Evolutionary conservation across 306 rosid genomes (phyloP), one percentile per base, ranked within the genome.

Genomic region (Sicyos baderoa): DNA sequence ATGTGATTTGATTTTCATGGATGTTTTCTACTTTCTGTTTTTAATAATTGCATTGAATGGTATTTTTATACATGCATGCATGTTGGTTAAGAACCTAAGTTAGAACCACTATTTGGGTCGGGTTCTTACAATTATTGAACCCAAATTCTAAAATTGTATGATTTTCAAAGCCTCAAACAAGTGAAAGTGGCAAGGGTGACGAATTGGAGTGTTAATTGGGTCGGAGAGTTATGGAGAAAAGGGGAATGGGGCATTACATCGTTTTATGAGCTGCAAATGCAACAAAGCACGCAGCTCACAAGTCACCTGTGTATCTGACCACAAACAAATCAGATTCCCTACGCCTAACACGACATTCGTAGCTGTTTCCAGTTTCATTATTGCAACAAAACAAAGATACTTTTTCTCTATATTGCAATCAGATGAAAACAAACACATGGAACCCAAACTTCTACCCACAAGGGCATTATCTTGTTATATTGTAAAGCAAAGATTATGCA

Each of bases 341-440:
- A 29, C 21, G 57, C 57, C 57, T 18, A 53, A 7, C 23, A 4
- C 4, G 7, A 60, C 47, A 3, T n/a, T 35, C 18, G 32, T 32
- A 32, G 22, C 67, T 60, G 67, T 32, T 60, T 32, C 67, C 22
- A 60, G 23, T 32, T 60, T 60, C 21, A 32, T 32, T 17, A n/a
- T 32, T 60, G 23, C 25, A 54, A 54, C 14, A 0, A 16, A 25
- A 13, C 0, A 22, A 22, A 57, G 4, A 14, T 15, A 15, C 44
- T 22, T 56, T 23, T 23, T 9, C n/a, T n/a, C n/a, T 54, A 54
- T 9, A 54, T 54, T 54, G 9, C 60, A 54, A 21, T 21, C 29
- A 0, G n/a, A 51, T 6, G 21, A 51, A 51, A 15, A 50, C 18
- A 50, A 50, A n/a, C 17, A 16, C 14, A 50, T 15, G 6, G 1